These are phyloP conservation scores for Cinnamomum chago DNA, from an alignment of 164 flowering plant species.

Conservation along the genomic window DNA sequence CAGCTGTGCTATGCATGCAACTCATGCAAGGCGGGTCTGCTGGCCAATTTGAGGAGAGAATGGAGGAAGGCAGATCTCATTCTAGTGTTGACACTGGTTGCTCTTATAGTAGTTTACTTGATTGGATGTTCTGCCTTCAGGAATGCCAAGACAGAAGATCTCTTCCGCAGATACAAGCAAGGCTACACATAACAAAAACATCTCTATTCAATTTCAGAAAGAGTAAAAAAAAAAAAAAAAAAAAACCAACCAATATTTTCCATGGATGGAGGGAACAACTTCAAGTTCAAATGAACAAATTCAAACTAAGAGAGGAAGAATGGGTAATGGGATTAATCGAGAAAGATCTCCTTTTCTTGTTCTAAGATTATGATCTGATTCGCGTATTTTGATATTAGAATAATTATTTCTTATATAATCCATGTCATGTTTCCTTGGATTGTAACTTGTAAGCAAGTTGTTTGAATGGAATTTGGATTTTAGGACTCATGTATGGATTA, in stretches of 20 bases:
- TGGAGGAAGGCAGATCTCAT: slow-evolving; percentile 76
- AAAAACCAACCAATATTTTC: no score
- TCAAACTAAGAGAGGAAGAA: neutral
- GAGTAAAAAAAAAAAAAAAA: no score
- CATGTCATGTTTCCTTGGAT: neutral
- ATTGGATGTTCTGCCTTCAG: slow-evolving; percentile 85
- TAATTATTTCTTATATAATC: neutral
- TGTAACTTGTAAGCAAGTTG: no score
- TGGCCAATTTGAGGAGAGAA: slow-evolving; percentile 67
- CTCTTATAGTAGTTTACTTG: slow-evolving; percentile 53
- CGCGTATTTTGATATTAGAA: neutral
- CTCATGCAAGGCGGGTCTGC: slow-evolving; percentile 87
- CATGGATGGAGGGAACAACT: no score
- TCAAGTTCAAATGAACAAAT: no score
- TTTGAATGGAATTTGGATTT: no score
- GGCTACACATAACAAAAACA: slow-evolving; percentile 39
- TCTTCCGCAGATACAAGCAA: slow-evolving; percentile 76
- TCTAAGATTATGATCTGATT: neutral
- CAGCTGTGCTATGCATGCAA: slow-evolving; percentile 80
- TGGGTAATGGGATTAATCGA: neutral
- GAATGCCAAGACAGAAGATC: slow-evolving; percentile 83
- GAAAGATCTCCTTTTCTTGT: neutral
- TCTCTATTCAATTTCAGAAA: no score
- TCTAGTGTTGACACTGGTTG: slow-evolving; percentile 58
- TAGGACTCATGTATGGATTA: no score